Evolutionary conservation across 257 asterid species (phyloP).

Genomic region (Nicotiana paniculata): DNA sequence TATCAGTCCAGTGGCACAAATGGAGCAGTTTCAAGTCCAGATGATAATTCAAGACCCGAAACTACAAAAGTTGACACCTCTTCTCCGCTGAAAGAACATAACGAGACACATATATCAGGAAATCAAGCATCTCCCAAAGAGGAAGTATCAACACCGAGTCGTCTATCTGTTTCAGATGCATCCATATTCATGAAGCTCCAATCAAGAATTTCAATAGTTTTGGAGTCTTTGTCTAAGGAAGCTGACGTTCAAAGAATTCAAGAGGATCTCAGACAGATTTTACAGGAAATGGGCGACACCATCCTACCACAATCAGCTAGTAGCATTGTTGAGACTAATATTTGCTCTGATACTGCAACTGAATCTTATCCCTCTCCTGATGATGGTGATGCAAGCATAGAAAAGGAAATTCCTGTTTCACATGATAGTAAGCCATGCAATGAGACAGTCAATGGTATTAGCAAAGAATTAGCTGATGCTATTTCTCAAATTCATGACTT

Average conservation of each 20-base stretch:
- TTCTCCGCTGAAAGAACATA: slow-evolving; percentile 21
- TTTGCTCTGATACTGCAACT: slow-evolving; percentile 19
- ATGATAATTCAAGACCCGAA: slow-evolving; percentile 26
- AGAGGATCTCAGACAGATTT: slow-evolving; percentile 41
- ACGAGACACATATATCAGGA: slow-evolving; percentile 17
- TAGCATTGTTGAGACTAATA: slow-evolving; percentile 24
- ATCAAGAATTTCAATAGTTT: slow-evolving; percentile 50
- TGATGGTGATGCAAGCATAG: slow-evolving; percentile 23
- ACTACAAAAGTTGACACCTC: slow-evolving; percentile 25
- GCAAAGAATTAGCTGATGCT: slow-evolving; percentile 52
- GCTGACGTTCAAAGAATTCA: slow-evolving; percentile 43
- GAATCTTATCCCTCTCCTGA: slow-evolving; percentile 20
- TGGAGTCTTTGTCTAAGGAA: slow-evolving; percentile 49
- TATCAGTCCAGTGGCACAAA: slow-evolving; percentile 42
- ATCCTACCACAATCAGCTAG: slow-evolving; percentile 27
- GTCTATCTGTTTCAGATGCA: slow-evolving; percentile 31
- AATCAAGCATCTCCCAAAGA: slow-evolving; percentile 16
- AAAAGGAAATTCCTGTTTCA: slow-evolving; percentile 25
- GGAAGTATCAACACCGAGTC: slow-evolving; percentile 21
- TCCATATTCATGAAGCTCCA: slow-evolving; percentile 43
- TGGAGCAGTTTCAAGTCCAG: slow-evolving; percentile 32
- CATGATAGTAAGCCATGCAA: slow-evolving; percentile 24
- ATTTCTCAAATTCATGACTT: slow-evolving; percentile 58
- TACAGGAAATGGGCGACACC: slow-evolving; percentile 49
- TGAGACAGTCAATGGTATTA: slow-evolving; percentile 22